Evolutionary conservation across 257 asterid genomes (phyloP).

Genomic region (Penstemon barbatus): DNA sequence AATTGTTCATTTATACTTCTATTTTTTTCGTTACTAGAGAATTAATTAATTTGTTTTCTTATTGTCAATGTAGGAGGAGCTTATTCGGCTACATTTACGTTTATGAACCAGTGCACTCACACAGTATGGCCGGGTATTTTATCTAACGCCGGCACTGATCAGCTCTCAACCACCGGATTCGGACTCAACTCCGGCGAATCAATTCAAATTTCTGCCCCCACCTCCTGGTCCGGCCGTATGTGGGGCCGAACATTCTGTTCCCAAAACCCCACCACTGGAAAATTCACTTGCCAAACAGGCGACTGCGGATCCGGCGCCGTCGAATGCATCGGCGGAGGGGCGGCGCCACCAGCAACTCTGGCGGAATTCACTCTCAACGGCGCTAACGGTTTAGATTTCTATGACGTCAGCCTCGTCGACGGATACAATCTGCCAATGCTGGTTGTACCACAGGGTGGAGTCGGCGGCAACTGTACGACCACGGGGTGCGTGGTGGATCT

Average conservation of each 20-base stretch:
- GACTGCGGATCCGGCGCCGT: constrained; percentile 68
- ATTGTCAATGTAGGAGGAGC: constrained; percentile 29
- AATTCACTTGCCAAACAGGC: constrained; percentile 59
- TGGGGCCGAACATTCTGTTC: constrained; percentile 70
- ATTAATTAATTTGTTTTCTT: neutral
- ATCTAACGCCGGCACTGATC: constrained; percentile 59
- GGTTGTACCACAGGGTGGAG: constrained; percentile 60
- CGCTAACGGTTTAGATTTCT: constrained; percentile 63
- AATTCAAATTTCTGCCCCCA: constrained; percentile 38
- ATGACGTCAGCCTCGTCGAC: constrained; percentile 81
- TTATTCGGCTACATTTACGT: constrained; percentile 57
- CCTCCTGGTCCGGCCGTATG: constrained; percentile 72
- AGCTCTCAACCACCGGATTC: constrained; percentile 59
- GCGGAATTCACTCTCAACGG: constrained; percentile 86
- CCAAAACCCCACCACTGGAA: constrained; percentile 47
- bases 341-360: constrained; percentile 62
- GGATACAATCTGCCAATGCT: constrained; percentile 79
- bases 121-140: constrained; percentile 78
- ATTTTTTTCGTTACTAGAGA: no score
- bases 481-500: constrained; percentile 72
- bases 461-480: constrained; percentile 52
- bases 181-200: constrained; percentile 49
- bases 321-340: constrained; percentile 62
- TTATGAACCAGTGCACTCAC: constrained; percentile 58
- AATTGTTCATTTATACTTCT: no score